Base-by-base conservation (phyloP, 1,139 yeast genomes). In the Debaryomyces udenii region DNA sequence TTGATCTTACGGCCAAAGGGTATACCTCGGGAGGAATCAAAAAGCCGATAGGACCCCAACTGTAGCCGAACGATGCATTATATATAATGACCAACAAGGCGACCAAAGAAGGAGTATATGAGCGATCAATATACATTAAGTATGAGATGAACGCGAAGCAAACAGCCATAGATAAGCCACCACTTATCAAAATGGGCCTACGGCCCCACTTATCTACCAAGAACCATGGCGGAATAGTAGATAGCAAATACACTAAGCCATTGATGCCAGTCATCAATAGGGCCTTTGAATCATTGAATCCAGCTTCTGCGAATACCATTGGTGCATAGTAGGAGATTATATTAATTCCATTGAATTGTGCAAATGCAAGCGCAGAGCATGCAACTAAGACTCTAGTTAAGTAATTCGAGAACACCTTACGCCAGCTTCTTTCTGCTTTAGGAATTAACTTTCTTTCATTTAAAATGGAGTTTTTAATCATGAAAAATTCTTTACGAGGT, bases 401-500 rank as follows among this genome's bases (percentile, higher is more conserved):
- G 51, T 74, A 71, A 40, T 62, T 63, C 31, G 55, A 58, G 39
- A 74, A 63, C 68, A 75, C 62, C 48, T 68, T 69, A 31, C 56
- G 59, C 76, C 78, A 75, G n/a, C 71, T 63, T 40, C 80, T 57
- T 44, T 69, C 71, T 31, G 52, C 55, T 39, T 68, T 66, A 1
- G 80, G 78, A 0, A 67, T 64, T n/a, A 57, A 49, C 13, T 62
- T 55, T 35, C 79, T 55, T 48, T 76, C 81, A 43, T 54, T 54
- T 27, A 88, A 56, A 16, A 89, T 91, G n/a, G 86, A 77, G 57
- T 86, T 90, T 59, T 89, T 88, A 53, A 89, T 89, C 51, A 83
- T 77, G 49, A 82, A 82, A 59, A 82, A 89, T 57, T 86, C 94
- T 35, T 49, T 51, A 11, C 56, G 45, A 3, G 70, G 66, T 42